Percentiles rank a stretch among this genome's conserved stretches.
These are phyloP conservation scores for Cenchrus americanus DNA, from an alignment of 176 grass and related monocot genomes.

Conservation along the genomic window DNA sequence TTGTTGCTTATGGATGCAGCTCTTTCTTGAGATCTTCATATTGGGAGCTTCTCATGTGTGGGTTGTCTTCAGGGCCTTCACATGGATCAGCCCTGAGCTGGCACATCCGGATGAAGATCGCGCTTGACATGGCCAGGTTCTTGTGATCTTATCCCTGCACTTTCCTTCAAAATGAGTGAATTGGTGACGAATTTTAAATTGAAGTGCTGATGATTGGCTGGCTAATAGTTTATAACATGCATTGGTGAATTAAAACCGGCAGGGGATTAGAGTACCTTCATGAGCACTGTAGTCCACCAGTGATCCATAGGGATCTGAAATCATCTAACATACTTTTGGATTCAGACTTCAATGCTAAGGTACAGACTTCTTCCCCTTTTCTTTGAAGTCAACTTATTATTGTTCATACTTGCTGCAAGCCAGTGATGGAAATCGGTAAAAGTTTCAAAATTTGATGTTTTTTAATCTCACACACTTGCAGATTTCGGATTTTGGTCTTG, in stretches of 20 bases:
- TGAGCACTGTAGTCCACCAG: conserved; percentile 86
- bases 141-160: conserved; percentile 42
- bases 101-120: conserved; percentile 94
- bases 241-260: conserved; percentile 42
- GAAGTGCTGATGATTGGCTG: conserved; percentile 38
- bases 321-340: conserved; percentile 99
- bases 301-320: conserved; percentile 97
- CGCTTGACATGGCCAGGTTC: conserved; percentile 90
- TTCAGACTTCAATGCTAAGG: conserved; percentile 90
- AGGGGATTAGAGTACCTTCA: conserved; percentile 99
- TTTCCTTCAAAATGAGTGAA: conserved; percentile 31
- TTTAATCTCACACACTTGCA: conserved; percentile 40
- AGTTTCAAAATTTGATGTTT: neutral
- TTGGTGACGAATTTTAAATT: conserved; percentile 23
- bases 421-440: conserved; percentile 6
- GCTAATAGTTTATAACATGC: conserved; percentile 33
- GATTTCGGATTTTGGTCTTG: conserved; percentile 99
- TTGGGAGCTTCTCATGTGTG: conserved; percentile 45
- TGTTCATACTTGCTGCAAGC: conserved; percentile 19
- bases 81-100: conserved; percentile 89
- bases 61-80: conserved; percentile 70
- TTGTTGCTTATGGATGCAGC: conserved; percentile 52
- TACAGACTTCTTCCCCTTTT: conserved; percentile 37
- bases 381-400: conserved; percentile 13
- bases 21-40: conserved; percentile 57